Conservation (phyloP, 2,329 filamentous ascomycete genomes). For the Dothideomycetes sp. region DNA sequence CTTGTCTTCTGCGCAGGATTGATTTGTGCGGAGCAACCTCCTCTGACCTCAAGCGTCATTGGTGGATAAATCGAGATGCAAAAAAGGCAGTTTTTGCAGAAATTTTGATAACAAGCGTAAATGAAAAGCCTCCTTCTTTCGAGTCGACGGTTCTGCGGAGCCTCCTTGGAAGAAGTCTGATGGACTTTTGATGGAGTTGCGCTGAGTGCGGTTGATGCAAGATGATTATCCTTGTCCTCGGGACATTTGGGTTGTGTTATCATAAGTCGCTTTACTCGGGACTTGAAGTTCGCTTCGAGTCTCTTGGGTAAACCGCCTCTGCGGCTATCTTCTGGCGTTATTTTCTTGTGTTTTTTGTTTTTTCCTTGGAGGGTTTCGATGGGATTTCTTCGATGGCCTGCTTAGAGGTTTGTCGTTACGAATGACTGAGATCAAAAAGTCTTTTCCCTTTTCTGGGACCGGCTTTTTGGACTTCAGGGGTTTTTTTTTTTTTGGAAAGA, state of each 20-base stretch:
- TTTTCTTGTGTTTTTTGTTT: conserved; percentile 7
- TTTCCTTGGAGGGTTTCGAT: too few species aligned
- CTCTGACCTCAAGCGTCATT: conserved; percentile 16
- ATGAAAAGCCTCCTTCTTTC: too few species aligned
- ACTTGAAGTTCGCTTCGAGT: too few species aligned
- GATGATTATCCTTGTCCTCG: conserved; percentile 24
- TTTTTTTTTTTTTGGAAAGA: too few species aligned
- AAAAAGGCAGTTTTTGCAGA: conserved; percentile 4
- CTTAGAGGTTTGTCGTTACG: too few species aligned
- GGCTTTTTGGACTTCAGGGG: too few species aligned
- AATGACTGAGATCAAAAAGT: too few species aligned
- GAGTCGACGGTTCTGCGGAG: too few species aligned
- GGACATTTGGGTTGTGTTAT: conserved; percentile 26
- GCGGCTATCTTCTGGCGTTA: conserved; percentile 12
- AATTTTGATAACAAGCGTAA: conserved; percentile 12
- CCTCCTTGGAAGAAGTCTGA: neutral
- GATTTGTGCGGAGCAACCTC: conserved; percentile 5
- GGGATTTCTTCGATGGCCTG: too few species aligned
- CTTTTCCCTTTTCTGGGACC: too few species aligned
- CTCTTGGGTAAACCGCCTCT: too few species aligned
- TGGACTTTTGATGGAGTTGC: conserved; percentile 20
- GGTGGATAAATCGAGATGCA: conserved; percentile 13
- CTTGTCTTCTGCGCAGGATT: conserved; percentile 14
- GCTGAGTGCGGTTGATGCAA: conserved; percentile 16
- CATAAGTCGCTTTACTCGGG: conserved; percentile 8